These are phyloP conservation scores for Aspergillus biplanus DNA, from an alignment of 495 filamentous ascomycete genomes.

Conservation along the genomic window DNA sequence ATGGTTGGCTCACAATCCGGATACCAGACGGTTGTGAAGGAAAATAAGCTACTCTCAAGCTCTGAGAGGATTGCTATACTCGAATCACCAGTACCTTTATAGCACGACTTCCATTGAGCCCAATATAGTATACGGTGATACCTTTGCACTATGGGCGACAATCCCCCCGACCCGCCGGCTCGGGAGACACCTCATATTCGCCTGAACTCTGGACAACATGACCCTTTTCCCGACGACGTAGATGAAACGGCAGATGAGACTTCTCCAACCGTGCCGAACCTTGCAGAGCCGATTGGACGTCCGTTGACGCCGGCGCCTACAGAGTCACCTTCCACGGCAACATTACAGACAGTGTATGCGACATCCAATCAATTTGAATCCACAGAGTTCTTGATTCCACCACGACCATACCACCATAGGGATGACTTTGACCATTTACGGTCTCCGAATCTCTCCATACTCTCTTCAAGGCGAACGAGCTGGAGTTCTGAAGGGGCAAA, in stretches of 20 bases:
- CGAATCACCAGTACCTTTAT: too few relatives aligned
- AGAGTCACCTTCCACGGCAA: slow-evolving; percentile 23
- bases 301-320: slow-evolving; percentile 24
- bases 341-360: slow-evolving; percentile 27
- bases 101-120: too few relatives aligned
- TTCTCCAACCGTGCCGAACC: slow-evolving; percentile 26
- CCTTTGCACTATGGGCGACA: slow-evolving; percentile 18
- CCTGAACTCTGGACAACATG: slow-evolving; percentile 61
- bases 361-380: slow-evolving; percentile 49
- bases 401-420: slow-evolving; percentile 48
- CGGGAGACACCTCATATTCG: slow-evolving; percentile 49
- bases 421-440: slow-evolving; percentile 46
- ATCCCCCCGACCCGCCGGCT: slow-evolving; percentile 1
- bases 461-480: slow-evolving; percentile 60
- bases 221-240: slow-evolving; percentile 46
- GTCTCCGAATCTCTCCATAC: slow-evolving; percentile 46
- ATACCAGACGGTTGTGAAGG: too few relatives aligned
- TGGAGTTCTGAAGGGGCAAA: slow-evolving; percentile 58
- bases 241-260: slow-evolving; percentile 23
- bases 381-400: slow-evolving; percentile 63
- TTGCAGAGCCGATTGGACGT: slow-evolving; percentile 19
- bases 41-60: too few relatives aligned
- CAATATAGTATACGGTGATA: not conserved
- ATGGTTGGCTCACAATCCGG: too few relatives aligned
- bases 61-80: too few relatives aligned